Percentiles rank a stretch among this genome's conserved stretches.
phyloP scores from a whole-genome alignment of 1,139 yeast genomes.

The Diutina neorugosa region DNA sequence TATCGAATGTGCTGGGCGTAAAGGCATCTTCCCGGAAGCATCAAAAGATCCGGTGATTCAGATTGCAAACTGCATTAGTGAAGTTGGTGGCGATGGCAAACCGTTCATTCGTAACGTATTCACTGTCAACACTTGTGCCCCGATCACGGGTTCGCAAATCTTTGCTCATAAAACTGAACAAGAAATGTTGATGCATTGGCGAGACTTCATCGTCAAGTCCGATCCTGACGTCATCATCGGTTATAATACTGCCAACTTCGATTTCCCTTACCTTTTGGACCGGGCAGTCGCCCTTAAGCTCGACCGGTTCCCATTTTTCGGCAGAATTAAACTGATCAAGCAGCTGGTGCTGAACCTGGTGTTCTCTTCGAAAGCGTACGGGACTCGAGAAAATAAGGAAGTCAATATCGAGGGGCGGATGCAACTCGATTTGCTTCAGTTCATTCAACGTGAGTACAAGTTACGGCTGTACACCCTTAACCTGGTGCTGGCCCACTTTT shows the following conservation, averaged over 20 bases:
- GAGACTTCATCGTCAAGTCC: conserved; percentile 64
- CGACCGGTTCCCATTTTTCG: conserved; percentile 71
- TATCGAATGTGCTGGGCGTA: conserved; percentile 97
- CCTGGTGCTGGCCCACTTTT: conserved; percentile 88
- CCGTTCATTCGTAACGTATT: conserved; percentile 94
- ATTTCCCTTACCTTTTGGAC: conserved; percentile 83
- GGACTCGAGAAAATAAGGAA: conserved; percentile 86
- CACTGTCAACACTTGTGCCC: conserved; percentile 82
- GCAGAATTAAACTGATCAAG: conserved; percentile 52
- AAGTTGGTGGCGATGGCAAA: conserved; percentile 53
- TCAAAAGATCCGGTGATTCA: conserved; percentile 90
- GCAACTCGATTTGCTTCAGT: conserved; percentile 88
- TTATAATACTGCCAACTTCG: conserved; percentile 89
- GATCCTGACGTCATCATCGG: conserved; percentile 98
- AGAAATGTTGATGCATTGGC: conserved; percentile 80
- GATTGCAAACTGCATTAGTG: conserved; percentile 86
- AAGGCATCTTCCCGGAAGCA: conserved; percentile 94
- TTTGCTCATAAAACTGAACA: conserved; percentile 64
- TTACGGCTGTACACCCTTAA: conserved; percentile 89
- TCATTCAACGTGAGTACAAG: conserved; percentile 89
- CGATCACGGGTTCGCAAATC: conserved; percentile 89
- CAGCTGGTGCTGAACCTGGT: conserved; percentile 75
- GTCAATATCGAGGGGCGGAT: conserved; percentile 92
- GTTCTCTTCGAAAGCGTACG: conserved; percentile 92
- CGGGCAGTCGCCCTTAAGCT: conserved; percentile 70